These are phyloP conservation scores for Noccaea bulbosa DNA, from an alignment of 345 rosid species.

Conservation along the genomic window DNA sequence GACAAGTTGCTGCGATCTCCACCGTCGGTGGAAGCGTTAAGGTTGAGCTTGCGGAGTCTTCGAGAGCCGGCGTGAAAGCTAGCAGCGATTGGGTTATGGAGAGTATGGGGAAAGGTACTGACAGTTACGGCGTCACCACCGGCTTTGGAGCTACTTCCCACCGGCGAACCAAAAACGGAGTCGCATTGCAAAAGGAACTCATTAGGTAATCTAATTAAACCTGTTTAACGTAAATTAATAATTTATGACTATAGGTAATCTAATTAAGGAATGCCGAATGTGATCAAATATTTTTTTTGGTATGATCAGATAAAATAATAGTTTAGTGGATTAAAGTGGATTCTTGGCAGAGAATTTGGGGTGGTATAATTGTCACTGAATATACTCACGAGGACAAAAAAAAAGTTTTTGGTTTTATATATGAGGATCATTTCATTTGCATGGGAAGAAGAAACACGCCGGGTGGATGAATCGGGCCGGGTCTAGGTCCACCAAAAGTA, in stretches of 20 bases:
- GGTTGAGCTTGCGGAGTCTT: constrained; percentile 58
- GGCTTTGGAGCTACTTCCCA: constrained; percentile 84
- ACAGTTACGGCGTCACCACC: constrained; percentile 78
- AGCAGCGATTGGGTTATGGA: constrained; percentile 89
- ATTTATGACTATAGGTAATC: too few species aligned
- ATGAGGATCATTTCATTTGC: constrained; percentile 27
- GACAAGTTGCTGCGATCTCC: constrained; percentile 73
- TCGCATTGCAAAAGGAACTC: constrained; percentile 69
- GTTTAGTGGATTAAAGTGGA: constrained; percentile 22
- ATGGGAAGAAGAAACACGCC: constrained; percentile 33
- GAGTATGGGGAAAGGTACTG: constrained; percentile 68
- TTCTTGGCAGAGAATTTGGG: constrained; percentile 33
- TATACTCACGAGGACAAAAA: constrained; percentile 15
- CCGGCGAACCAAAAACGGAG: constrained; percentile 72
- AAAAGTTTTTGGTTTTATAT: not conserved
- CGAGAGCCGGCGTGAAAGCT: constrained; percentile 64
- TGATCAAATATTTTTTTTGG: not conserved
- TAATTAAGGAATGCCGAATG: constrained; percentile 27
- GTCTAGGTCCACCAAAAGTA: not conserved
- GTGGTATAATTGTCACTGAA: constrained; percentile 30
- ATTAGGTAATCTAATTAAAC: constrained; percentile 51
- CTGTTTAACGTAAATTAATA: too few species aligned
- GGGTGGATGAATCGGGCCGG: not conserved
- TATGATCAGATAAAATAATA: constrained; percentile 12
- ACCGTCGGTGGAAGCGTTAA: constrained; percentile 34